These are phyloP conservation scores for Fusarium vanettenii DNA, from an alignment of 2,329 filamentous ascomycete genomes.

Conservation along the genomic window DNA sequence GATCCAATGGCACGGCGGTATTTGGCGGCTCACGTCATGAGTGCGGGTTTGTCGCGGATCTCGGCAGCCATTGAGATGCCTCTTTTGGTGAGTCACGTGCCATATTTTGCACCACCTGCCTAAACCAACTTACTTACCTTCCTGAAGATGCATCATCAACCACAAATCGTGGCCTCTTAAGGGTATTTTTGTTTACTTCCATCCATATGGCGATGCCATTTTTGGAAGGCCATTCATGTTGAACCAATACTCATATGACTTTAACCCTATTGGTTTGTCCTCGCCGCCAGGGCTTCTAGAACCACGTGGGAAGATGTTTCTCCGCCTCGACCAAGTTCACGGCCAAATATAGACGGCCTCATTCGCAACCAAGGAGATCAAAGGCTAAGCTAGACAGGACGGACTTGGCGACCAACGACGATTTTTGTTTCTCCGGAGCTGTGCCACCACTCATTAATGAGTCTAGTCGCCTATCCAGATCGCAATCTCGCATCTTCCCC, in stretches of 20 bases:
- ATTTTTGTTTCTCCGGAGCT: constrained; percentile 5
- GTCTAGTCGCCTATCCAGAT: constrained; percentile 19
- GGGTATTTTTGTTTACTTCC: neutral
- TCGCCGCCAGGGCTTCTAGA: neutral
- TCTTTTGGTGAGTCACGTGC: constrained; percentile 33
- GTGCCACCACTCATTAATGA: constrained; percentile 21
- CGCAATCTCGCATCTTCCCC: constrained; percentile 30
- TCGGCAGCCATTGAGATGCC: constrained; percentile 13
- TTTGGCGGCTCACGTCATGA: constrained; percentile 25
- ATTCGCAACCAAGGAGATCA: constrained; percentile 3
- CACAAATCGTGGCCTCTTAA: neutral
- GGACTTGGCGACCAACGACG: neutral
- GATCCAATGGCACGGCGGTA: constrained; percentile 25
- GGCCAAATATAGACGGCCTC: constrained; percentile 2
- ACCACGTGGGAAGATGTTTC: neutral
- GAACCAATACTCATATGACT: neutral
- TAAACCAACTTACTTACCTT: constrained; percentile 12
- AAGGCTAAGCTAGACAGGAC: neutral
- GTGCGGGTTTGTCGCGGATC: constrained; percentile 10
- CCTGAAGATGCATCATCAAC: constrained; percentile 21
- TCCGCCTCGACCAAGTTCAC: neutral
- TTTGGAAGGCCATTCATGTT: neutral
- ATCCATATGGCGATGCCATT: neutral
- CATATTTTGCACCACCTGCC: neutral
- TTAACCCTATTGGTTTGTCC: neutral